Conservation (phyloP, 2,329 filamentous ascomycete species). For the Aspergillus glaucus region DNA sequence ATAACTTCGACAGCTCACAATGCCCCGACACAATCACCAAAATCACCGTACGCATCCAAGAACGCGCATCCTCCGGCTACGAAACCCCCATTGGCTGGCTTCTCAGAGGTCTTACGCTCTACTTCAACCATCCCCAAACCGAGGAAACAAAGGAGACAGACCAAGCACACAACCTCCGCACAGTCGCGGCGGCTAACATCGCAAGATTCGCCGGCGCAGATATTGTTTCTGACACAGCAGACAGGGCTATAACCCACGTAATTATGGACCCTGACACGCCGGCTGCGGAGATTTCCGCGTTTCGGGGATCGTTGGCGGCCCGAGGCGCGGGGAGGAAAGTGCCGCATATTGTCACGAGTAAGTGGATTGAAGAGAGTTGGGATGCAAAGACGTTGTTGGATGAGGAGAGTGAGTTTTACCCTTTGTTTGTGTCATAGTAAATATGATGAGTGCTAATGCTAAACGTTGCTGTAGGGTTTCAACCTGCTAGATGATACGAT, state of each 20-base stretch:
- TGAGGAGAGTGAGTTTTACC: slow-evolving; percentile 54
- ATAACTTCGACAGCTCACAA: slow-evolving; percentile 34
- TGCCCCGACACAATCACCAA: slow-evolving; percentile 46
- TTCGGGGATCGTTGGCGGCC: slow-evolving; percentile 25
- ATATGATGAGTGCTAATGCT: not conserved
- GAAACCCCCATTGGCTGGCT: slow-evolving; percentile 39
- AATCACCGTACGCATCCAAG: slow-evolving; percentile 52
- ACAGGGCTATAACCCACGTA: slow-evolving; percentile 63
- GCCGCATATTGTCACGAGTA: slow-evolving; percentile 61
- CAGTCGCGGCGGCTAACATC: slow-evolving; percentile 49
- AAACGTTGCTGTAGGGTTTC: not conserved
- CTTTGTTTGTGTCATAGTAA: not conserved
- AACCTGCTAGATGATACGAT: not conserved
- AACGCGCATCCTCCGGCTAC: slow-evolving; percentile 29
- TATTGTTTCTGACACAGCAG: slow-evolving; percentile 47
- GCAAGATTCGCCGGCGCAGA: slow-evolving; percentile 64
- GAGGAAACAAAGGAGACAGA: slow-evolving; percentile 1
- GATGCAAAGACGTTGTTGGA: slow-evolving; percentile 69
- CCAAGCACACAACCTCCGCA: slow-evolving; percentile 14
- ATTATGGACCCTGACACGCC: slow-evolving; percentile 51
- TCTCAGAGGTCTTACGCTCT: slow-evolving; percentile 43
- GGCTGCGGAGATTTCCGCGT: slow-evolving; percentile 36
- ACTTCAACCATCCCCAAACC: slow-evolving; percentile 29
- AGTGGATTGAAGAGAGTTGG: slow-evolving; percentile 80
- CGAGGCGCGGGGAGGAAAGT: slow-evolving; percentile 38